Percentiles rank a stretch among this genome's conserved stretches.
Evolutionary conservation across 2,329 filamentous ascomycete genomes (phyloP).

Genomic region (Verruconis gallopava): DNA sequence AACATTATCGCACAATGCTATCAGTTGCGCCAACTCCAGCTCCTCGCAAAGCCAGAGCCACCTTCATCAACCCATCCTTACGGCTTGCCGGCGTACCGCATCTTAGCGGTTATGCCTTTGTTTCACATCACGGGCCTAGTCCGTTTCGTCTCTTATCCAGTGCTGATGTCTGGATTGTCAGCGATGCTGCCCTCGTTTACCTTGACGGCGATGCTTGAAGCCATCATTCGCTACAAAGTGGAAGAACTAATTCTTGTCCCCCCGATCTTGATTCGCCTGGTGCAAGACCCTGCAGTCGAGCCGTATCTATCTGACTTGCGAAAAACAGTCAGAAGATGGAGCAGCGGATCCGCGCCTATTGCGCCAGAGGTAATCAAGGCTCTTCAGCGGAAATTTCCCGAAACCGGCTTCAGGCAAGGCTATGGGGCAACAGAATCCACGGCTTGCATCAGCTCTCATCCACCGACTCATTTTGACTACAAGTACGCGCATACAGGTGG

Average conservation of each 20-base stretch:
- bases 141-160: background rate
- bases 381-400: conserved; percentile 8
- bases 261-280: conserved; percentile 1
- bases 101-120: conserved; percentile 5
- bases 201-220: conserved; percentile 1
- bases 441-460: conserved; percentile 12
- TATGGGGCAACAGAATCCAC: conserved; percentile 16
- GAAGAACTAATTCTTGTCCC: conserved; percentile 4
- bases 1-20: conserved; percentile 6
- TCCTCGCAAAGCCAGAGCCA: background rate
- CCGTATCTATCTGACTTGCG: conserved; percentile 5
- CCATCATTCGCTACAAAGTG: conserved; percentile 1
- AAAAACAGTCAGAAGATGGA: conserved; percentile 11
- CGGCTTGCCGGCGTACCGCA: background rate
- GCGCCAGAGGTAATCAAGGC: conserved; percentile 11
- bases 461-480: conserved; percentile 10
- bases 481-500: conserved; percentile 14
- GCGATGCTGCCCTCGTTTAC: conserved; percentile 7
- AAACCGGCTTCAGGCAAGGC: conserved; percentile 14
- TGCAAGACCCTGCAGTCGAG: conserved; percentile 3
- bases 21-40: conserved; percentile 3
- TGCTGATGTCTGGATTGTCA: conserved; percentile 2
- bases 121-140: conserved; percentile 10
- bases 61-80: background rate
- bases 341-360: conserved; percentile 15